phyloP scores from a whole-genome alignment of 225 moss, liverwort and hornwort species.

The Polytrichum formosum region DNA sequence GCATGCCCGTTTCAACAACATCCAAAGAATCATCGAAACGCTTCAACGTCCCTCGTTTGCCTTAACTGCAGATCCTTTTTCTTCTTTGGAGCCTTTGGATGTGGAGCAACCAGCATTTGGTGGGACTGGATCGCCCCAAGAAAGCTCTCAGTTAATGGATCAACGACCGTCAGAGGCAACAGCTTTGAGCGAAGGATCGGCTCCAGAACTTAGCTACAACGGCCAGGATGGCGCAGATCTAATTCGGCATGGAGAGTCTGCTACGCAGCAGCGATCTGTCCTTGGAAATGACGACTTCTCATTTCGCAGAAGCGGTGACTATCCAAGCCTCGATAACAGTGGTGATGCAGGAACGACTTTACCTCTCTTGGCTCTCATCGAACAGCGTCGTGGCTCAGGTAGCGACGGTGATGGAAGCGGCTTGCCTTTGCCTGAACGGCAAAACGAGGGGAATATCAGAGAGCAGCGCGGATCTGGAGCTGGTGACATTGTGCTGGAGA shows the following conservation, averaged over 20 bases:
- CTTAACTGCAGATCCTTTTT: background rate
- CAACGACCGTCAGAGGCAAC: background rate
- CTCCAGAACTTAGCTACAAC: background rate
- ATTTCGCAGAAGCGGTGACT: background rate
- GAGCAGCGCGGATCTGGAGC: background rate
- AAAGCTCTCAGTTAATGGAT: background rate
- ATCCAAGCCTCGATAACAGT: background rate
- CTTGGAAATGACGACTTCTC: background rate
- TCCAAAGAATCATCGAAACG: conserved; percentile 37
- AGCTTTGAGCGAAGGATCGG: background rate
- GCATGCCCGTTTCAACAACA: conserved; percentile 39
- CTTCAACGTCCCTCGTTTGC: conserved; percentile 18
- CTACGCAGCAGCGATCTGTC: background rate
- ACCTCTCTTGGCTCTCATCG: background rate
- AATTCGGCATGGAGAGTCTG: background rate
- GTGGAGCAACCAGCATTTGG: background rate
- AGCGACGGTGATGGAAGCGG: background rate
- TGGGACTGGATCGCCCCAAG: background rate
- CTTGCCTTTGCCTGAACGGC: background rate
- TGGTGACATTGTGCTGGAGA: background rate
- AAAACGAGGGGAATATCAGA: background rate
- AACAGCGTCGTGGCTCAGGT: background rate
- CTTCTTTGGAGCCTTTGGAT: background rate
- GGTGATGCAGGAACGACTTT: background rate
- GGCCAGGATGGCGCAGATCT: background rate